Base-by-base conservation (phyloP, 768 basidiomycete species). In the Gloeostereum incarnatum region DNA sequence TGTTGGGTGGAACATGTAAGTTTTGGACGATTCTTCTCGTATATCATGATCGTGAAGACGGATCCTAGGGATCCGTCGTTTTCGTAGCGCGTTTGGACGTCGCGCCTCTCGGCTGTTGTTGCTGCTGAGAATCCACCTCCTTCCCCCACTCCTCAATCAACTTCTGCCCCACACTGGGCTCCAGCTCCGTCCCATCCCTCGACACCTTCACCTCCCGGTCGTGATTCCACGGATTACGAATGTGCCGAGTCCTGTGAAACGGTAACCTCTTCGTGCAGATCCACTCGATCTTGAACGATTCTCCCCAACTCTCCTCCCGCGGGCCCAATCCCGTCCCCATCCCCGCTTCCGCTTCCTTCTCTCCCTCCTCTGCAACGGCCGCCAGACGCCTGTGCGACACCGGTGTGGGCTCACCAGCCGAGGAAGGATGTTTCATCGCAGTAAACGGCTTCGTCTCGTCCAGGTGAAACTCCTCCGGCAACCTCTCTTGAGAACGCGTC, bases 211-310 rank as follows among this genome's bases (percentile, higher is more conserved):
- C 69, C 50, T 86, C 80, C 35, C 75, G 64, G 42, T 84, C 86
- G 46, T 88, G 76, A 49, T 97, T 97, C 91, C 92, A 97, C 2
- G 83, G 81, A 53, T 97, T 98, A 29, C 87, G 77, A 36, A 96
- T 57, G 52, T 90, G 83, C 19, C 80, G 71, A 23, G 83, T 83
- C 31, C 74, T 74, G 44, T 66, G 59, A 58, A 97, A 97, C 0
- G 88, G 78, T 2, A 97, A 55, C 2, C 70, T 67, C 9, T 72
- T 62, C 0, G 77, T 84, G 46, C 70, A 73, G 31, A 92, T 45
- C 93, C 93, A 96, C 47, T 91, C 71, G 18, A 96, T 61, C 43
- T 69, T 69, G 69, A 97, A 96, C 3, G 82, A 67, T 36, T 79
- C 73, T 10, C 86, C 88, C 88, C 86, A 87, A 2, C 52, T 48